These are phyloP conservation scores for sweet orange (Citrus sinensis) DNA, from an alignment of 345 rosid genomes.

Conservation along the genomic window DVS_A1.0 CM039163.1:47608501-47609000, in stretches of 20 bases:
- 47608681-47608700: background rate
- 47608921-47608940: background rate
- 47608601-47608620: background rate
- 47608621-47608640: background rate
- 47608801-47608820: background rate
- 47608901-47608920: no score
- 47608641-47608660: background rate
- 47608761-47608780: background rate
- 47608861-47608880: no score
- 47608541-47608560: background rate
- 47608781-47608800: background rate
- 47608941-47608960: background rate
- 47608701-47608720: no score
- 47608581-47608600: background rate
- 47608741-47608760: background rate
- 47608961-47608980: background rate
- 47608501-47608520: background rate
- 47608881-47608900: no score
- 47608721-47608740: no score
- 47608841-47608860: background rate
- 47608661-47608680: background rate
- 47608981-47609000: background rate
- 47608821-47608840: background rate
- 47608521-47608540: background rate
- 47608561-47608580: no score